These are phyloP conservation scores for Curvularia verruculosa DNA, from an alignment of 2,329 filamentous ascomycete species.

Conservation along the genomic window DNA sequence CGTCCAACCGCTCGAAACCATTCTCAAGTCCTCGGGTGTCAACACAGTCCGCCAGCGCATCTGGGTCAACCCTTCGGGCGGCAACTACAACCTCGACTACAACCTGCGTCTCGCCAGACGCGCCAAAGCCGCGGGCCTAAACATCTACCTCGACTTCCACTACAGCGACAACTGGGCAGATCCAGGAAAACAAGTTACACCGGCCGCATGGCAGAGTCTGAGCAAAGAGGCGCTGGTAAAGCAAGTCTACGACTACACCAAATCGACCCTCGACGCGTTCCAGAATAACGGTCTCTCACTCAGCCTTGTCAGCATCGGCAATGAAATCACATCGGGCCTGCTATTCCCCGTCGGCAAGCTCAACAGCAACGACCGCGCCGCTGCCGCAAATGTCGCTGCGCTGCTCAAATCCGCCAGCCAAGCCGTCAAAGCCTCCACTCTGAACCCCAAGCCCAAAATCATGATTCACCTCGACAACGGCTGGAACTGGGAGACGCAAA, in stretches of 20 bases:
- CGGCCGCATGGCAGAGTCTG: constrained; percentile 66
- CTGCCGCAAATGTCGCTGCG: constrained; percentile 63
- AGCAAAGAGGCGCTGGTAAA: constrained; percentile 64
- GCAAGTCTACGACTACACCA: constrained; percentile 73
- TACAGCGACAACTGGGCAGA: constrained; percentile 76
- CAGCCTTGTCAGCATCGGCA: constrained; percentile 72
- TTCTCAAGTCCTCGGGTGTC: constrained; percentile 66
- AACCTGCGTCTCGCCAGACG: constrained; percentile 71
- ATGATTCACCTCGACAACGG: constrained; percentile 78
- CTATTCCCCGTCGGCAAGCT: constrained; percentile 69
- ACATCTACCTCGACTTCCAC: constrained; percentile 68
- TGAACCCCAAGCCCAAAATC: constrained; percentile 66
- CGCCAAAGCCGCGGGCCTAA: constrained; percentile 66
- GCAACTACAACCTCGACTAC: constrained; percentile 72
- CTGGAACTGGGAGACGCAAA: constrained; percentile 71
- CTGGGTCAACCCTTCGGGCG: constrained; percentile 69
- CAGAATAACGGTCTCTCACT: constrained; percentile 61
- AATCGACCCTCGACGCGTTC: constrained; percentile 66
- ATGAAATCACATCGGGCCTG: constrained; percentile 72
- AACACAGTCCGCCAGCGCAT: constrained; percentile 74
- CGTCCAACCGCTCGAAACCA: constrained; percentile 64
- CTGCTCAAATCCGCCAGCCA: constrained; percentile 68
- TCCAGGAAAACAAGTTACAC: constrained; percentile 66
- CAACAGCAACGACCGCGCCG: constrained; percentile 56
- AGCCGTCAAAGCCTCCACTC: constrained; percentile 67